Evolutionary conservation across 1,284 basidiomycete genomes (phyloP).

Genomic region (Cutaneotrichosporon cyanovorans): DNA sequence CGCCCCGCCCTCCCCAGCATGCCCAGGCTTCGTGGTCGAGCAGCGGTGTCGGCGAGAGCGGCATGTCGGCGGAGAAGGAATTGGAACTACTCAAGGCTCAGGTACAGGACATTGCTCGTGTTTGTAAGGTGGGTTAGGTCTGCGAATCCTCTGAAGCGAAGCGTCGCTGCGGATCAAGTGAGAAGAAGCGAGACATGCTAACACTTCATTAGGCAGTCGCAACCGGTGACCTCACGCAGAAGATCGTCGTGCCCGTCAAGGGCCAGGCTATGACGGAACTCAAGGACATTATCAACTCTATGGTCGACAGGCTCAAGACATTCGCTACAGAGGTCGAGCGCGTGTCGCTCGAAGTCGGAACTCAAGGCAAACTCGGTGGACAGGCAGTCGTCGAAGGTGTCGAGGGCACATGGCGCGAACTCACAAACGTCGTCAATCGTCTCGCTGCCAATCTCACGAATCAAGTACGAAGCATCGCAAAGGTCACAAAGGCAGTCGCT

Average conservation of each 20-base stretch:
- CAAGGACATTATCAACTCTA: slow-evolving; percentile 96
- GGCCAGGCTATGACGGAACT: slow-evolving; percentile 95
- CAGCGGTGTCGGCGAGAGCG: slow-evolving; percentile 24
- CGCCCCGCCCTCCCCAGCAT: slow-evolving; percentile 16
- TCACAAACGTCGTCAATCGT: slow-evolving; percentile 84
- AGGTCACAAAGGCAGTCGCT: slow-evolving; percentile 96
- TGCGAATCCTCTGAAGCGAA: too few relatives aligned
- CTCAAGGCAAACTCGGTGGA: slow-evolving; percentile 84
- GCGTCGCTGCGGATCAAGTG: too few relatives aligned
- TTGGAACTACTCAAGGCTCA: slow-evolving; percentile 74
- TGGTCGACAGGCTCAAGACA: slow-evolving; percentile 59
- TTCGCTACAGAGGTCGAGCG: slow-evolving; percentile 51
- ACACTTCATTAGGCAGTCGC: slow-evolving; percentile 63
- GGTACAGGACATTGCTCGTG: slow-evolving; percentile 81
- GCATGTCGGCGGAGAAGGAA: slow-evolving; percentile 55
- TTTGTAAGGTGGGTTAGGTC: slow-evolving; percentile 67
- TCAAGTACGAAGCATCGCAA: slow-evolving; percentile 90
- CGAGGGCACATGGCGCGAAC: slow-evolving; percentile 87
- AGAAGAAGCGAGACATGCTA: neutral
- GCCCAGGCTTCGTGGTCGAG: slow-evolving; percentile 23
- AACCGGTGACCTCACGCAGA: slow-evolving; percentile 84
- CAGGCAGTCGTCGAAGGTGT: slow-evolving; percentile 88
- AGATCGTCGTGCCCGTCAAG: slow-evolving; percentile 93
- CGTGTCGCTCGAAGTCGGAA: slow-evolving; percentile 78
- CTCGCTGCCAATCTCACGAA: slow-evolving; percentile 88